A percentile compares a stretch with the other conserved stretches of the same genome.
phyloP scores from a whole-genome alignment of 106 monocot species.

The Xerophyta viscosa region DNA sequence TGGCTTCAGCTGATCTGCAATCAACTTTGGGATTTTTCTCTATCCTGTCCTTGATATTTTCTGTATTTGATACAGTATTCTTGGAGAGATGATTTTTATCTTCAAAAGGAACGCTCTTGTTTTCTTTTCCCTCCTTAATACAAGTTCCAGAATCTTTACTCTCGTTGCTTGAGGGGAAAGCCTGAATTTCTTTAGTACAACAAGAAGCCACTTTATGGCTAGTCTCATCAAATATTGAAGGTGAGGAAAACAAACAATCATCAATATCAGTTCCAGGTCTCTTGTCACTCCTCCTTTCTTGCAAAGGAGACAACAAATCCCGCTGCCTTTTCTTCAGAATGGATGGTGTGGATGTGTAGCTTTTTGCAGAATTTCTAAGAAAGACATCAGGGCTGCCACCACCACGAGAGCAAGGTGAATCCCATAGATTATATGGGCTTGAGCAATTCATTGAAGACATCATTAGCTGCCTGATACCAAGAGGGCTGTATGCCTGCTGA shows the following conservation, averaged over 20 bases:
- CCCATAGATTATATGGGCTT: slow-evolving; percentile 50
- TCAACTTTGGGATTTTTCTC: background rate
- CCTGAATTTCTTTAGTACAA: slow-evolving; percentile 6
- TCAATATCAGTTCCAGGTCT: slow-evolving; percentile 25
- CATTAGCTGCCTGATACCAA: slow-evolving; percentile 87
- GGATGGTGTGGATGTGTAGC: slow-evolving; percentile 62
- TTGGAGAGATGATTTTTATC: background rate
- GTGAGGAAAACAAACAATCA: slow-evolving; percentile 1
- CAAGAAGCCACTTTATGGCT: slow-evolving; percentile 4
- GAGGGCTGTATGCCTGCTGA: slow-evolving; percentile 82
- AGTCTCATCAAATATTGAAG: slow-evolving; percentile 13
- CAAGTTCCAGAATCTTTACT: background rate
- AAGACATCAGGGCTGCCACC: slow-evolving; percentile 54
- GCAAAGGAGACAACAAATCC: slow-evolving; percentile 66
- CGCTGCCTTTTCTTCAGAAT: slow-evolving; percentile 85
- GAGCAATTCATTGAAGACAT: slow-evolving; percentile 41
- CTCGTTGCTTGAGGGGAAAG: slow-evolving; percentile 18
- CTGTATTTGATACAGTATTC: background rate
- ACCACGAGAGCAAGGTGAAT: slow-evolving; percentile 54
- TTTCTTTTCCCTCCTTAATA: slow-evolving; percentile 13
- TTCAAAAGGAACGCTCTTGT: slow-evolving; percentile 2
- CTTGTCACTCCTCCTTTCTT: slow-evolving; percentile 45
- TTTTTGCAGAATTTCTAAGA: slow-evolving; percentile 77
- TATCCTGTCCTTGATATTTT: background rate
- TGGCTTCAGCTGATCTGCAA: background rate